phyloP scores from a whole-genome alignment of 2,329 filamentous ascomycete genomes.

The Xylariaceae sp. region DNA sequence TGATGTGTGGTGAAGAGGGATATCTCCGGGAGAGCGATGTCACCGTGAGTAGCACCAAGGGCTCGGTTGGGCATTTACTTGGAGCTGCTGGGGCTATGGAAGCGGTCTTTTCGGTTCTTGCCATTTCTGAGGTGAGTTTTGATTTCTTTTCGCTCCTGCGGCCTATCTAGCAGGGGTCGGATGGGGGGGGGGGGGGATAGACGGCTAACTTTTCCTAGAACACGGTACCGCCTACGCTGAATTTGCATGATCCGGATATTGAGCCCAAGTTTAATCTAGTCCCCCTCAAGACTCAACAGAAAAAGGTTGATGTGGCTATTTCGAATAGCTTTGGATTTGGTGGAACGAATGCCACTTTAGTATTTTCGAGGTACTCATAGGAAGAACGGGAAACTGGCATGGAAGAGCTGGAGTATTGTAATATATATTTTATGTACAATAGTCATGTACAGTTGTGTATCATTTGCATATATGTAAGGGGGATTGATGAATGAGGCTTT shows the following conservation, averaged over 20 bases:
- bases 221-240: conserved; percentile 79
- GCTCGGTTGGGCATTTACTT: conserved; percentile 84
- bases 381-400: too few relatives aligned
- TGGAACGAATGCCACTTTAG: conserved; percentile 88
- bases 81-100: conserved; percentile 90
- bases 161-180: too few relatives aligned
- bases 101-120: conserved; percentile 77
- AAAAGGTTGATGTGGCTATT: conserved; percentile 67
- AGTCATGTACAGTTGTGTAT: too few relatives aligned
- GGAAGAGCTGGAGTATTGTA: too few relatives aligned
- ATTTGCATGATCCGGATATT: conserved; percentile 64
- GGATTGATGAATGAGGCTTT: too few relatives aligned
- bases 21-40: conserved; percentile 58
- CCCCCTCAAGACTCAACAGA: conserved; percentile 65
- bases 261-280: conserved; percentile 84
- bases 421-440: too few relatives aligned
- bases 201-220: conserved; percentile 49
- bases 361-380: conserved; percentile 51
- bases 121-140: conserved; percentile 67
- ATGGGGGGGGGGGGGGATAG: not conserved
- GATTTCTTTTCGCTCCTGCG: not conserved
- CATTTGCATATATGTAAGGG: too few relatives aligned
- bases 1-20: conserved; percentile 73
- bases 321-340: conserved; percentile 98
- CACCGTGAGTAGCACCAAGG: conserved; percentile 90